Base-by-base conservation (phyloP, 495 filamentous ascomycete species). In the Penicillium argentinense region DNA sequence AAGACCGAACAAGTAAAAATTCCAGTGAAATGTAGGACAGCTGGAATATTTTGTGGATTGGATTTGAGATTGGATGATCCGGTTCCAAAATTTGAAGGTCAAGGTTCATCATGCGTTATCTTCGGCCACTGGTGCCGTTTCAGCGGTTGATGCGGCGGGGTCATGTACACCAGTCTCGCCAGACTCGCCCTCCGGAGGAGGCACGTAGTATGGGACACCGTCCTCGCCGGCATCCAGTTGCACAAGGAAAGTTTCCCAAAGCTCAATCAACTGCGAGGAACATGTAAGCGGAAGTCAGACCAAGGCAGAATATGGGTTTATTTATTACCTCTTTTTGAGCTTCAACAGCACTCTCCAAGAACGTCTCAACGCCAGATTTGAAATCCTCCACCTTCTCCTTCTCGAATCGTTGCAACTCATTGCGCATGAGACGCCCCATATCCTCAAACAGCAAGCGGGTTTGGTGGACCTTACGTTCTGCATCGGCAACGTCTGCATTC, bases 371-470 rank as follows among this genome's bases (percentile, higher is more conserved):
- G 0, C 89, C 95, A 49, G 86, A 91, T 74, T 97, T 98, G 70
- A 98, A 98, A 65, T 98, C 93, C 64, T 98, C 93, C 6, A 98
- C 93, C 74, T 98, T 98, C 72, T 98, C 93, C 56, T 81, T 81
- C 73, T 97, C 93, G 57, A 98, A 98, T 21, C 91, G 76, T 51
- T 97, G 93, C 48, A 98, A 75, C 67, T 98, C 93, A 22, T 75
- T 72, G 28, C 89, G 79, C 91, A 98, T 92, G 62, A 96, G 72
- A 19, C 89, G 78, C 9, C 93, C 93, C 93, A 98, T 97, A 62
- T 98, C 95, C 50, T 98, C 93, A 63, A 98, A 98, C 43, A 96
- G 66, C 45, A 98, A 62, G 39, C 91, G 76, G 2, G 89, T 85
- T 58, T 93, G 88, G 64, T 98, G 89, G n/a, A 95, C 87, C 62